Evolutionary conservation across 2,329 filamentous ascomycete genomes (phyloP), one percentile per base, ranked within the genome.

Genomic region (Diaporthe eres): DNA sequence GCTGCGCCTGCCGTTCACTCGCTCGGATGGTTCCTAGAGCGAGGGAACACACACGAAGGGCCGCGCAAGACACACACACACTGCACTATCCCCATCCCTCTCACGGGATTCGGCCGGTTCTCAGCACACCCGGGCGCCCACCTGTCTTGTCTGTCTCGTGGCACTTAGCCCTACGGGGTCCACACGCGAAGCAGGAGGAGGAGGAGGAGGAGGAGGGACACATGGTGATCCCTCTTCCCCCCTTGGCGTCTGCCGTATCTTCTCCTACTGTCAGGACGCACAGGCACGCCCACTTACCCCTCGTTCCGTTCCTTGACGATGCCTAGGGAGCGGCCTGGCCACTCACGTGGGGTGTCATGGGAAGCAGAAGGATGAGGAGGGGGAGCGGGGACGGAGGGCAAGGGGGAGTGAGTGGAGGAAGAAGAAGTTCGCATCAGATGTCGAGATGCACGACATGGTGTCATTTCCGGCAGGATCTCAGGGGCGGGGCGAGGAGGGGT

Each of bases 401-500:
- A n/a, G n/a, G 22, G 47, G 15, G n/a, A 51, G 31, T 10, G 9
- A 22, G 51, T 39, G 9, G 57, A 34, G n/a, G 49, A 42, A 25
- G 8, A 53, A 19, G 28, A 73, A 55, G n/a, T 28, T 22, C 47
- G 49, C 65, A 39, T 70, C 65, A 42, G 71, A 53, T 63, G 47
- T 61, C 57, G 60, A 73, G 71, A 63, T 61, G 47, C 71, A 73
- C 71, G 61, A 57, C 58, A 73, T 73, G 71, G 53, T 31, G 47
- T 73, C 60, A 65, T 73, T 65, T 55, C 71, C 71, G 47, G 58
- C 58, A 73, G 71, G 57, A 31, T 55, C 58, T 55, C n/a, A 63
- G 58, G 31, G 34, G 47, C 31, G 22, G 47, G 57, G 42, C 61
- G 19, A 31, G 42, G 37, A 49, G 42, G 37, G n/a, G 25, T 65